Evolutionary conservation across 257 asterid species (phyloP).

Genomic region (Solanum sparsipilum): DNA sequence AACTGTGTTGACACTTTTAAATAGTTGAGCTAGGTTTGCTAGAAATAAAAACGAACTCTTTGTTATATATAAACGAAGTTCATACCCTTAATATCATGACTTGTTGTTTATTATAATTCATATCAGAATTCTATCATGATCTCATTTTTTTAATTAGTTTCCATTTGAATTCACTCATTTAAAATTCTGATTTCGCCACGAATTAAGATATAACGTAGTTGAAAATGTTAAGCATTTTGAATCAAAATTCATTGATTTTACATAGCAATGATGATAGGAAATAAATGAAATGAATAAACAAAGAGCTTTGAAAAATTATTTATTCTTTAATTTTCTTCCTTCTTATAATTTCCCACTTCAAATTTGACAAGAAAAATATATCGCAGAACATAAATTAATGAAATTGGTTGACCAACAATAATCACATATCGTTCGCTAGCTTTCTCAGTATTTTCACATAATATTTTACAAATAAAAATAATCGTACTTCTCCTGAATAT

Average conservation of each 20-base stretch:
- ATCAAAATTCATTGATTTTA: fast-evolving
- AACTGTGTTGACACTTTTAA: background rate
- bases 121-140: fast-evolving
- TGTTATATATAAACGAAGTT: too few species aligned
- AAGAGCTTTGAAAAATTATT: background rate
- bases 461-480: too few species aligned
- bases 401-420: background rate
- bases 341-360: background rate
- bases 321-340: background rate
- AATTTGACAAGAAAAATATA: background rate
- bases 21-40: background rate
- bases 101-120: fast-evolving
- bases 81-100: too few species aligned
- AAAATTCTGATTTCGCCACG: fast-evolving
- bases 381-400: background rate
- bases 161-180: fast-evolving
- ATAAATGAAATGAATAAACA: too few species aligned
- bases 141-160: too few species aligned
- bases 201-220: background rate
- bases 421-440: background rate
- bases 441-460: background rate
- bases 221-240: too few species aligned
- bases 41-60: too few species aligned
- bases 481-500: too few species aligned
- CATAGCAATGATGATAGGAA: background rate